phyloP scores from a whole-genome alignment of 768 basidiomycete genomes.

The Boletus fagicola region DNA sequence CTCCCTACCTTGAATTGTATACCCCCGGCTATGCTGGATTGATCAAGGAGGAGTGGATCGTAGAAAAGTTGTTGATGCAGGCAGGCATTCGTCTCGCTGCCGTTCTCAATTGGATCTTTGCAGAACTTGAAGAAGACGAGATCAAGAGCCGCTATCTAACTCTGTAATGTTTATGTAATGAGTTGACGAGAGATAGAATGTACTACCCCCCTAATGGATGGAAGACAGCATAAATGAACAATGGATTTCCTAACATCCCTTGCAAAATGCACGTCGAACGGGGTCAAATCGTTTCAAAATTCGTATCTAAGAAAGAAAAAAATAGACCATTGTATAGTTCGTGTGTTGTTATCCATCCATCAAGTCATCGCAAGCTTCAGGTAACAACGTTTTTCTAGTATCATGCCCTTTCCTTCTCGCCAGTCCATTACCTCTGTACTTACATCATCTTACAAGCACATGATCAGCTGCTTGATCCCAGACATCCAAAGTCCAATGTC shows the following conservation, averaged over 20 bases:
- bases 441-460: conserved; percentile 46
- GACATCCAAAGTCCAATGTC: conserved; percentile 89
- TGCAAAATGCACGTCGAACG: neutral
- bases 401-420: neutral
- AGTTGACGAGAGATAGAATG: neutral
- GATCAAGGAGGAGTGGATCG: conserved; percentile 61
- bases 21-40: conserved; percentile 75
- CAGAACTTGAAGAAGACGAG: conserved; percentile 11
- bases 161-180: neutral
- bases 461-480: conserved; percentile 84
- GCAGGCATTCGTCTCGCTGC: conserved; percentile 84
- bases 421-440: neutral
- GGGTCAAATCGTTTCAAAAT: neutral
- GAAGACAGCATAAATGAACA: neutral
- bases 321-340: neutral
- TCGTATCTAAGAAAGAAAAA: neutral
- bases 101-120: conserved; percentile 73
- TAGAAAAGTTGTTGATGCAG: conserved; percentile 83
- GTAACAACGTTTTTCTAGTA: neutral
- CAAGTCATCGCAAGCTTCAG: neutral
- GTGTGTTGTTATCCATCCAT: neutral
- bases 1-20: conserved; percentile 66
- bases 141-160: neutral
- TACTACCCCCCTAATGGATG: neutral
- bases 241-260: neutral